phyloP scores from a whole-genome alignment of 1,139 yeast species.

The Candida labiduridarum region DNA sequence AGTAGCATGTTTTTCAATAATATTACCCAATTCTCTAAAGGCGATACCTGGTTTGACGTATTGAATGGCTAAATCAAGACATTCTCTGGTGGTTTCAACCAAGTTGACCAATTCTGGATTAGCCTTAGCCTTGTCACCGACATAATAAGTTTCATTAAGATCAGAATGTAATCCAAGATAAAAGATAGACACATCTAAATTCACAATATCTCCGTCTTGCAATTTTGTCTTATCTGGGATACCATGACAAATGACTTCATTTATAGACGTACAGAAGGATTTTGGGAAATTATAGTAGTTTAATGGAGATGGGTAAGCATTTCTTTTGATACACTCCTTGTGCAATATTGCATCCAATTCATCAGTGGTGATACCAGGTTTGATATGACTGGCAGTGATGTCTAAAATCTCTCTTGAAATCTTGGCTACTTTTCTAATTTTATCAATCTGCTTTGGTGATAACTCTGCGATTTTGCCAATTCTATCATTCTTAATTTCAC shows the following conservation, averaged over 20 bases:
- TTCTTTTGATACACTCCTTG: slow-evolving; percentile 82
- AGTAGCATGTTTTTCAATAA: slow-evolving; percentile 85
- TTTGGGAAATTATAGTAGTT: slow-evolving; percentile 95
- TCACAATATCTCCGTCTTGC: slow-evolving; percentile 92
- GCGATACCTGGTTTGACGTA: slow-evolving; percentile 91
- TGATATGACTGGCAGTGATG: slow-evolving; percentile 77
- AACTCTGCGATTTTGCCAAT: slow-evolving; percentile 65
- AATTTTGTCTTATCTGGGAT: slow-evolving; percentile 88
- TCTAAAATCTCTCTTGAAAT: slow-evolving; percentile 90
- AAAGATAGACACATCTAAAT: slow-evolving; percentile 84
- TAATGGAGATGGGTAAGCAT: slow-evolving; percentile 93
- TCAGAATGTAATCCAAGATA: slow-evolving; percentile 92
- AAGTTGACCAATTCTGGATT: slow-evolving; percentile 80
- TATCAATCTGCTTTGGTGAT: slow-evolving; percentile 66
- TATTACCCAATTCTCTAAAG: slow-evolving; percentile 83
- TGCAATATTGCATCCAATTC: slow-evolving; percentile 87
- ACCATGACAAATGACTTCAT: slow-evolving; percentile 96
- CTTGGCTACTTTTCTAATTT: slow-evolving; percentile 70
- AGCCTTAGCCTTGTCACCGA: slow-evolving; percentile 82
- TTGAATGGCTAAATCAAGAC: slow-evolving; percentile 79
- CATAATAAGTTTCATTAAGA: slow-evolving; percentile 94
- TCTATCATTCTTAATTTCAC: slow-evolving; percentile 77
- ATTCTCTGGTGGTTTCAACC: slow-evolving; percentile 93
- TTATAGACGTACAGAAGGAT: slow-evolving; percentile 89
- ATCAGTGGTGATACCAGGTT: slow-evolving; percentile 93